Conservation (phyloP, 2,329 filamentous ascomycete species). For the Paraphaeosphaeria sporulosa region DNA sequence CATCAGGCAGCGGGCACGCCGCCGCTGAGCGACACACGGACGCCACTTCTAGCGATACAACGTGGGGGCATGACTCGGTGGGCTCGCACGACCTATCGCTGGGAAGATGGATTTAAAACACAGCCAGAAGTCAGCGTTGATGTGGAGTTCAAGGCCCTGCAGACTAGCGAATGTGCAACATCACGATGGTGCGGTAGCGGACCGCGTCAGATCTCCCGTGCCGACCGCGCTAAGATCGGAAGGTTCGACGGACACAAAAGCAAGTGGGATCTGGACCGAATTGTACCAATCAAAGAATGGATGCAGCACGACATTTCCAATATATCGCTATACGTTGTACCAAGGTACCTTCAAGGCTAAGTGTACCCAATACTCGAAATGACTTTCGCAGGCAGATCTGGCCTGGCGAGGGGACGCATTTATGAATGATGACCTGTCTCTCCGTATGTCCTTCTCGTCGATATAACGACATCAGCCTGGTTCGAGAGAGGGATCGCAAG, state of each 20-base stretch:
- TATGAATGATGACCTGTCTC: too few relatives aligned
- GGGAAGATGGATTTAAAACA: too few relatives aligned
- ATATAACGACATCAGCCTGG: too few relatives aligned
- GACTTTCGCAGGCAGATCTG: too few relatives aligned
- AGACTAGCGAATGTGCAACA: not conserved
- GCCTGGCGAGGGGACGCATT: too few relatives aligned
- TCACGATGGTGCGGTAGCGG: not conserved
- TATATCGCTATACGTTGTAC: too few relatives aligned
- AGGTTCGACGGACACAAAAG: constrained; percentile 3
- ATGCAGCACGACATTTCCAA: too few relatives aligned
- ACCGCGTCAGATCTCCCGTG: not conserved
- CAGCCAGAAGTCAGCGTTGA: not conserved
- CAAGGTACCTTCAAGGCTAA: too few relatives aligned
- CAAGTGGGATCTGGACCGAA: not conserved
- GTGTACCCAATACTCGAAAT: too few relatives aligned
- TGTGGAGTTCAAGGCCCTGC: not conserved
- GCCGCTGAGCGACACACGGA: not conserved
- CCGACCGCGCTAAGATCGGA: not conserved
- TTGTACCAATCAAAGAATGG: too few relatives aligned
- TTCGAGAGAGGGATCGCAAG: too few relatives aligned
- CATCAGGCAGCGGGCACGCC: not conserved
- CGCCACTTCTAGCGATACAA: not conserved
- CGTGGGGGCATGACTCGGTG: not conserved
- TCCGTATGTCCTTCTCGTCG: too few relatives aligned
- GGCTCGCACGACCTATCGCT: not conserved